Evolutionary conservation across 2,329 filamentous ascomycete species (phyloP).

Genomic region (Exophiala sp.): DNA sequence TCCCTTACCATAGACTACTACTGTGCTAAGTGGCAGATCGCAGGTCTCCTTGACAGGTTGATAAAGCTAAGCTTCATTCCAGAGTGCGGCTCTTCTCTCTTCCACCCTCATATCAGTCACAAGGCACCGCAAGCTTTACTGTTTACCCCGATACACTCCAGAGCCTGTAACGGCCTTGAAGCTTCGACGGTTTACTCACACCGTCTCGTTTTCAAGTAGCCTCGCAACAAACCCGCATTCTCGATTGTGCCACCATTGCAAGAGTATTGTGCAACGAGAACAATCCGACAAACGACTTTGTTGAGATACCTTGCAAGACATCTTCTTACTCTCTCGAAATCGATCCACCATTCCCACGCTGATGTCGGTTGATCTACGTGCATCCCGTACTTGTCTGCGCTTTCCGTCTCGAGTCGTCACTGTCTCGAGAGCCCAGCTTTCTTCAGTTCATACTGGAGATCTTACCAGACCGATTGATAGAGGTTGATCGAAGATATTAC

Average conservation of each 20-base stretch:
- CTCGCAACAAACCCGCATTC: not conserved
- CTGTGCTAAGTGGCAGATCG: no score
- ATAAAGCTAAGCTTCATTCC: conserved; percentile 11
- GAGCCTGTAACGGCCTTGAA: conserved; percentile 9
- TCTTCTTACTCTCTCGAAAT: conserved; percentile 1
- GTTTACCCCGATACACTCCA: conserved; percentile 4
- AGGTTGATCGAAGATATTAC: conserved; percentile 23
- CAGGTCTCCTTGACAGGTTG: conserved; percentile 8
- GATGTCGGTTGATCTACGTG: conserved; percentile 56
- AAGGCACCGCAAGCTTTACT: conserved; percentile 5
- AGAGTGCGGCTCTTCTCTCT: conserved; percentile 3
- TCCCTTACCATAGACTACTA: conserved; percentile 10
- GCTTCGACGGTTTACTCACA: not conserved
- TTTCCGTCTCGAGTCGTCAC: conserved; percentile 52
- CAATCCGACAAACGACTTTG: not conserved
- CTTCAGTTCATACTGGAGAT: conserved; percentile 52
- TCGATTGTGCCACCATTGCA: conserved; percentile 1
- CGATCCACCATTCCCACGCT: conserved; percentile 26
- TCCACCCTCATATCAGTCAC: conserved; percentile 3
- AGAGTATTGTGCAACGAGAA: conserved; percentile 2
- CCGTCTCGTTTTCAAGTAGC: not conserved
- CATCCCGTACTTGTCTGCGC: conserved; percentile 49
- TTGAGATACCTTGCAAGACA: not conserved
- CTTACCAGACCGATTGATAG: conserved; percentile 43
- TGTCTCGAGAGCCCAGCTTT: conserved; percentile 53